Percentiles rank a stretch among this genome's conserved stretches.
These are phyloP conservation scores for Leccinum longicurvipes DNA, from an alignment of 768 basidiomycete genomes.

Conservation along the genomic window DNA sequence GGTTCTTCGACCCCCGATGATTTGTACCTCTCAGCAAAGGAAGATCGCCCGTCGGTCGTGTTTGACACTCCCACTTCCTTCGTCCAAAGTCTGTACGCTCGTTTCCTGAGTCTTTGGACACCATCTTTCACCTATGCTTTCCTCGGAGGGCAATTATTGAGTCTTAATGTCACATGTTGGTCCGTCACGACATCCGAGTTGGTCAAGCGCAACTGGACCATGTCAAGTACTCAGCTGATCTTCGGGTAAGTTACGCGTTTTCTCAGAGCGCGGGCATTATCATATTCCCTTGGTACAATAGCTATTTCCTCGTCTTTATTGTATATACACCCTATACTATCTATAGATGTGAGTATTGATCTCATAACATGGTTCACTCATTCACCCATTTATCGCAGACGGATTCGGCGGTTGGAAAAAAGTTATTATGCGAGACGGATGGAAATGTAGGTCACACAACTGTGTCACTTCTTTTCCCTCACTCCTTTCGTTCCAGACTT, in stretches of 20 bases:
- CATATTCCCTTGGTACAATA: constrained; percentile 24
- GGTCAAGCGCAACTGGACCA: constrained; percentile 58
- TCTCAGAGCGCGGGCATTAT: neutral
- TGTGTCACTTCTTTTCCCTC: neutral
- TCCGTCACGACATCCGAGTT: constrained; percentile 75
- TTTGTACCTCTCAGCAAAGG: neutral
- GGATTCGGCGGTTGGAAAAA: constrained; percentile 77
- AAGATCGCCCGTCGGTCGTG: constrained; percentile 11
- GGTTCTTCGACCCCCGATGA: neutral
- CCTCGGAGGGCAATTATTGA: constrained; percentile 28
- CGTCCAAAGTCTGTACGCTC: constrained; percentile 14
- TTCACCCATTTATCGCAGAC: constrained; percentile 42
- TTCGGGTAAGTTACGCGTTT: constrained; percentile 56
- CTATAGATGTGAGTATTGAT: constrained; percentile 61
- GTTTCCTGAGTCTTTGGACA: constrained; percentile 28
- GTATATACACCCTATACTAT: constrained; percentile 90
- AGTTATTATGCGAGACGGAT: constrained; percentile 72
- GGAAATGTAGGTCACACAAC: constrained; percentile 64
- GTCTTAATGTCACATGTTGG: constrained; percentile 20
- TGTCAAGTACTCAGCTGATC: constrained; percentile 77
- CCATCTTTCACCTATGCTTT: constrained; percentile 26
- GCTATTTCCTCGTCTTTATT: constrained; percentile 69
- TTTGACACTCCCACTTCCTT: constrained; percentile 22
- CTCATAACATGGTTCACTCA: neutral
- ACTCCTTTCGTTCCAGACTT: constrained; percentile 48